These are phyloP conservation scores for Rosa chinensis DNA, from an alignment of 306 rosid genomes.

Conservation along the genomic window DNA sequence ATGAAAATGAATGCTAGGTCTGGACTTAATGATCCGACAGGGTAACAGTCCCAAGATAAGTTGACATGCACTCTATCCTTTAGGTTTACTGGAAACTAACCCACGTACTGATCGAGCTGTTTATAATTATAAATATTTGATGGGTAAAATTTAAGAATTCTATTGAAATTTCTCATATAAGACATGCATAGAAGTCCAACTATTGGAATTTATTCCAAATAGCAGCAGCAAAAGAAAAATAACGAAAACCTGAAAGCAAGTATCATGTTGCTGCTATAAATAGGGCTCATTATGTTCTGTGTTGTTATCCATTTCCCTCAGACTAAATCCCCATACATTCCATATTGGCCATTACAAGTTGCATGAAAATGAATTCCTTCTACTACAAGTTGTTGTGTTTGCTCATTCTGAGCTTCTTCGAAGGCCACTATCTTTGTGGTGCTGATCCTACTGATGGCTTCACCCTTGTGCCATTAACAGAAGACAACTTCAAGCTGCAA, in stretches of 20 bases:
- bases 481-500: slow-evolving; percentile 28
- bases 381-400: slow-evolving; percentile 3
- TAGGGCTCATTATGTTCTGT: neutral
- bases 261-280: neutral
- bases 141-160: neutral
- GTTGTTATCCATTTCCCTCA: neutral
- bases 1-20: neutral
- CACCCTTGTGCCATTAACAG: slow-evolving; percentile 41
- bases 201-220: neutral
- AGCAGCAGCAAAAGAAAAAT: neutral
- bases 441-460: slow-evolving; percentile 50
- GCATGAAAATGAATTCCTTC: slow-evolving; percentile 8
- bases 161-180: neutral
- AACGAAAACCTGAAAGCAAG: neutral
- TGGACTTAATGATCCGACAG: neutral
- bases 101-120: too few relatives aligned
- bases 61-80: neutral
- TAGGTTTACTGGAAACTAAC: too few relatives aligned
- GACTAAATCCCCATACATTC: neutral
- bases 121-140: too few relatives aligned
- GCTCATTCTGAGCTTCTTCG: neutral
- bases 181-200: neutral
- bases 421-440: slow-evolving; percentile 1
- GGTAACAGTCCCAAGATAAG: neutral
- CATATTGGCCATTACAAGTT: neutral